A percentile compares a stretch with the other conserved stretches of the same genome.
Conservation (phyloP, 805 yeast species). For the Candida ortonii region DNA sequence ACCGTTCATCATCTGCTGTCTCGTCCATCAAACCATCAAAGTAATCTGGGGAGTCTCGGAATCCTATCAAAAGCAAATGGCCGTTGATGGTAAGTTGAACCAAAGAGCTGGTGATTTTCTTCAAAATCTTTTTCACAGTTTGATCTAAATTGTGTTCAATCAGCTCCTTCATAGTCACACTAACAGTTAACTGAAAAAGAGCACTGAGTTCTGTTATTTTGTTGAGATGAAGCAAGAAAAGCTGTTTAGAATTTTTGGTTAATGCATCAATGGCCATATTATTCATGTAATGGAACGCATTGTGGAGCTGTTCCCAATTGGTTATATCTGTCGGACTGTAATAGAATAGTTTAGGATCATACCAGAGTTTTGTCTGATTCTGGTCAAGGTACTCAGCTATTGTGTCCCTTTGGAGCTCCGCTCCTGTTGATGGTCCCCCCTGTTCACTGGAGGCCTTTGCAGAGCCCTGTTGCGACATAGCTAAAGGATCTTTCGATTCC, state of each 20-base stretch:
- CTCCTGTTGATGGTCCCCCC: conserved; percentile 1
- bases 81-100: conserved; percentile 67
- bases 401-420: conserved; percentile 13
- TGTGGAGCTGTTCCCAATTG: conserved; percentile 56
- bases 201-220: conserved; percentile 52
- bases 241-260: conserved; percentile 45
- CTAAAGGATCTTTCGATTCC: conserved; percentile 10
- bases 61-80: conserved; percentile 49
- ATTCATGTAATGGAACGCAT: conserved; percentile 45
- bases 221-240: conserved; percentile 53
- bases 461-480: conserved; percentile 6
- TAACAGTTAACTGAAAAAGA: conserved; percentile 50
- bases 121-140: conserved; percentile 48
- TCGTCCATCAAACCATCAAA: conserved; percentile 20
- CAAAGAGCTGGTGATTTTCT: conserved; percentile 50
- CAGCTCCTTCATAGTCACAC: conserved; percentile 53
- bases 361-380: conserved; percentile 19
- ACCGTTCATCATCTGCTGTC: conserved; percentile 17
- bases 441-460: conserved; percentile 4
- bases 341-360: conserved; percentile 47
- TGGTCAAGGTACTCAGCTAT: conserved; percentile 9
- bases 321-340: conserved; percentile 56
- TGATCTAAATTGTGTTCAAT: conserved; percentile 44
- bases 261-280: conserved; percentile 51
- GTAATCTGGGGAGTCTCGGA: conserved; percentile 21